Conservation (phyloP, 1,284 basidiomycete genomes). For the Xanthoconium separans region DNA sequence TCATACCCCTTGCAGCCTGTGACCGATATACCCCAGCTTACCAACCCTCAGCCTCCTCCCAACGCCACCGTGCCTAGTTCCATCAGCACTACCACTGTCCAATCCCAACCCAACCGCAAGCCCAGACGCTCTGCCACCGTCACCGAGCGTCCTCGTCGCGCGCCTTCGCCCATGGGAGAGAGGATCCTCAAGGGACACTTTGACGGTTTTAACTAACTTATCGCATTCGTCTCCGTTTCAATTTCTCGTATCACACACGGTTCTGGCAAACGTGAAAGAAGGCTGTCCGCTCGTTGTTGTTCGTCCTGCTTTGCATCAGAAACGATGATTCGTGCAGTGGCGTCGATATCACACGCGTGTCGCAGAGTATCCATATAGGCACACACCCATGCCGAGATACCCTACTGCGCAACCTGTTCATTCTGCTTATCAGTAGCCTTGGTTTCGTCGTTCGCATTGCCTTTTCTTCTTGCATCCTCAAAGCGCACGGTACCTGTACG, state of each 20-base stretch:
- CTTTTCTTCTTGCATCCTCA: slow-evolving; percentile 5
- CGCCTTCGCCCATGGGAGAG: slow-evolving; percentile 83
- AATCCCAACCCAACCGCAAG: slow-evolving; percentile 34
- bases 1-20: slow-evolving; percentile 9
- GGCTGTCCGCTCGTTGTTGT: slow-evolving; percentile 9
- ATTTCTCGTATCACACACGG: background rate
- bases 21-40: slow-evolving; percentile 17
- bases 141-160: slow-evolving; percentile 54
- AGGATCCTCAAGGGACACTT: slow-evolving; percentile 81
- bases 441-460: slow-evolving; percentile 4
- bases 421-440: slow-evolving; percentile 2
- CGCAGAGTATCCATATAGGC: slow-evolving; percentile 5
- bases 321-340: slow-evolving; percentile 7
- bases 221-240: background rate
- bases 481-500: slow-evolving; percentile 3
- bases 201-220: slow-evolving; percentile 67
- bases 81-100: background rate
- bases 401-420: slow-evolving; percentile 21
- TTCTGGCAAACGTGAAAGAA: background rate
- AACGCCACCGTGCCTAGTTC: slow-evolving; percentile 38
- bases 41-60: slow-evolving; percentile 46
- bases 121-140: slow-evolving; percentile 61
- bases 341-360: slow-evolving; percentile 10
- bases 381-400: slow-evolving; percentile 21
- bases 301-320: background rate